Percentiles rank a stretch among this genome's conserved stretches.
These are phyloP conservation scores for Tetragonia tetragonoides DNA, from an alignment of 148 eudicot genomes.

Conservation along the genomic window DNA sequence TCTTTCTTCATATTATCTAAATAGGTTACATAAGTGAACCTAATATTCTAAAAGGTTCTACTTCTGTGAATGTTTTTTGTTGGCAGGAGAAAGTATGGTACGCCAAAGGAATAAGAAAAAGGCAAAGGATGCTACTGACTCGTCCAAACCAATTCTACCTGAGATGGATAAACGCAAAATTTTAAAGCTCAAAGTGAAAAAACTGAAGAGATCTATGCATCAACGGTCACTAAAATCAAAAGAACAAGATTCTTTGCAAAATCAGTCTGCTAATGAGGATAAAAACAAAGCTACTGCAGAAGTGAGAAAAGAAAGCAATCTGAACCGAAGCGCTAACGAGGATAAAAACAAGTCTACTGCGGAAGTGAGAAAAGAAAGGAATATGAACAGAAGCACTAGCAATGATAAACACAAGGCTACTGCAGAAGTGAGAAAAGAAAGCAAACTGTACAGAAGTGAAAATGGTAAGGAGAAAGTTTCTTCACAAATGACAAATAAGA, in stretches of 20 bases:
- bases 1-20: not conserved
- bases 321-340: not conserved
- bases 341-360: slow-evolving; percentile 12
- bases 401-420: slow-evolving; percentile 16
- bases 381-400: not conserved
- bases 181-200: slow-evolving; percentile 36
- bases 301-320: slow-evolving; percentile 6
- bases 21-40: not conserved
- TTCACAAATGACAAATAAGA: slow-evolving; percentile 10
- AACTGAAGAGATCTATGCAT: slow-evolving; percentile 25
- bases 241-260: slow-evolving; percentile 23
- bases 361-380: slow-evolving; percentile 1
- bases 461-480: slow-evolving; percentile 5
- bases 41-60: slow-evolving; percentile 8
- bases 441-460: slow-evolving; percentile 10
- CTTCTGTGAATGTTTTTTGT: not conserved
- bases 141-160: slow-evolving; percentile 8
- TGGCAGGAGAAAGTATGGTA: slow-evolving; percentile 22
- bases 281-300: slow-evolving; percentile 16
- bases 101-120: slow-evolving; percentile 18
- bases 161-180: slow-evolving; percentile 28
- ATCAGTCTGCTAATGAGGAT: slow-evolving; percentile 23
- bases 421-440: slow-evolving; percentile 1
- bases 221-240: slow-evolving; percentile 26
- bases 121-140: slow-evolving; percentile 21